Evolutionary conservation across 257 asterid species (phyloP).

Genomic region (Schizonepeta tenuifolia): DNA sequence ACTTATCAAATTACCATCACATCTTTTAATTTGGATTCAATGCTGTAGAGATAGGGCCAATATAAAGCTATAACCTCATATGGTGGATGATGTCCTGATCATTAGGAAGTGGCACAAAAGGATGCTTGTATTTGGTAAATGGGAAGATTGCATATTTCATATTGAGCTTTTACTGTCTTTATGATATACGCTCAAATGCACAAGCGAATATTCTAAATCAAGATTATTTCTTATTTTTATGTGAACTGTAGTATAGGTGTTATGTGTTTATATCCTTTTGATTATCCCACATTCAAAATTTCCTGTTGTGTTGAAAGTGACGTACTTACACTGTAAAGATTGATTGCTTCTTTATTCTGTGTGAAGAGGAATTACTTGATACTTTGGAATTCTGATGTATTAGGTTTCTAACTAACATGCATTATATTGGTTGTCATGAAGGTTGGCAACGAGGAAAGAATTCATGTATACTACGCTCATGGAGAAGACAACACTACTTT

Average conservation of each 20-base stretch:
- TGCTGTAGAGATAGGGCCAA: conserved; percentile 8
- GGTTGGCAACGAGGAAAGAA: conserved; percentile 96
- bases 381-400: conserved; percentile 1
- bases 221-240: background rate
- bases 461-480: conserved; percentile 99
- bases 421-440: conserved; percentile 41
- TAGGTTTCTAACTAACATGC: conserved; percentile 33
- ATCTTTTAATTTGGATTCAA: conserved; percentile 4
- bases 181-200: background rate
- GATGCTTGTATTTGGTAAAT: conserved; percentile 2
- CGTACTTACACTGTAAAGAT: background rate
- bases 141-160: background rate
- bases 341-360: conserved; percentile 5
- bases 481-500: conserved; percentile 90
- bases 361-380: conserved; percentile 16
- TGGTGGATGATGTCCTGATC: background rate
- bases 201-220: background rate
- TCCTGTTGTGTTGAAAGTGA: conserved; percentile 8
- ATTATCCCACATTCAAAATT: conserved; percentile 2
- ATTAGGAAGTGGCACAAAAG: background rate
- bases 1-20: background rate
- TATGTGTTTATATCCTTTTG: background rate
- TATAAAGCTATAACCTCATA: background rate
- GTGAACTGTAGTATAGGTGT: background rate
- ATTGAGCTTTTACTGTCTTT: background rate